Percentiles rank a stretch among this genome's conserved stretches.
phyloP scores from a whole-genome alignment of 352 stramenopile species.

The Pythium aphanidermatum region DNA sequence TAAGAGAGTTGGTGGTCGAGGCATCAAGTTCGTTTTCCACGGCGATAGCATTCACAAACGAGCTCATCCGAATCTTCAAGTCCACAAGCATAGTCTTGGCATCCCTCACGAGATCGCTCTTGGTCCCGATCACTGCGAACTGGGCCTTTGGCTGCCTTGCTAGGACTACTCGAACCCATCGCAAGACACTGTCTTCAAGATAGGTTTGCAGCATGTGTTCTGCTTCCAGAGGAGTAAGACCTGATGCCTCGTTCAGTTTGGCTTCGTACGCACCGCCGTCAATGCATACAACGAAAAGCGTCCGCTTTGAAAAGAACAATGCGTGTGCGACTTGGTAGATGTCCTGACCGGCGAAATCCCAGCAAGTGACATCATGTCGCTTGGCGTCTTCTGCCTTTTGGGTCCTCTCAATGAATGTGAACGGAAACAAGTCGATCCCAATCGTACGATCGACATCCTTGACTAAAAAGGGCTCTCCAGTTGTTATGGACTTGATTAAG shows the following conservation, averaged over 20 bases:
- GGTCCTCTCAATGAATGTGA: constrained; percentile 2
- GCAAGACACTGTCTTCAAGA: neutral
- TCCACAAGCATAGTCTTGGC: too few relatives aligned
- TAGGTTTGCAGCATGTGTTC: neutral
- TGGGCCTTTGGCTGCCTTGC: constrained; percentile 5
- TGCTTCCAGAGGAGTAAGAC: neutral
- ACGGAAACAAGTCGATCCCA: constrained; percentile 21
- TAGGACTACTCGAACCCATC: neutral
- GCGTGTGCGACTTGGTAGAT: constrained; percentile 3
- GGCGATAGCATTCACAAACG: too few relatives aligned
- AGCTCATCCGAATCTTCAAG: too few relatives aligned
- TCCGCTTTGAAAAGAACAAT: constrained; percentile 5
- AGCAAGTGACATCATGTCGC: neutral
- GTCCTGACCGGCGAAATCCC: constrained; percentile 7
- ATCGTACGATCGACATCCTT: constrained; percentile 14
- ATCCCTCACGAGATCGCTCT: neutral
- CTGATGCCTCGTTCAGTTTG: neutral
- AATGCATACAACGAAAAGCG: constrained; percentile 2
- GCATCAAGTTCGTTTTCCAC: too few relatives aligned
- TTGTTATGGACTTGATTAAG: constrained; percentile 21
- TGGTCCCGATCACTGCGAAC: constrained; percentile 2
- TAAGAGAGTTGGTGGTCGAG: too few relatives aligned
- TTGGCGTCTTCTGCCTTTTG: too few relatives aligned
- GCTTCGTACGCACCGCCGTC: neutral
- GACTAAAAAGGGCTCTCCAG: constrained; percentile 2